Base-by-base conservation (phyloP, 2,329 filamentous ascomycete species). In the Colletotrichum abscissum region DNA sequence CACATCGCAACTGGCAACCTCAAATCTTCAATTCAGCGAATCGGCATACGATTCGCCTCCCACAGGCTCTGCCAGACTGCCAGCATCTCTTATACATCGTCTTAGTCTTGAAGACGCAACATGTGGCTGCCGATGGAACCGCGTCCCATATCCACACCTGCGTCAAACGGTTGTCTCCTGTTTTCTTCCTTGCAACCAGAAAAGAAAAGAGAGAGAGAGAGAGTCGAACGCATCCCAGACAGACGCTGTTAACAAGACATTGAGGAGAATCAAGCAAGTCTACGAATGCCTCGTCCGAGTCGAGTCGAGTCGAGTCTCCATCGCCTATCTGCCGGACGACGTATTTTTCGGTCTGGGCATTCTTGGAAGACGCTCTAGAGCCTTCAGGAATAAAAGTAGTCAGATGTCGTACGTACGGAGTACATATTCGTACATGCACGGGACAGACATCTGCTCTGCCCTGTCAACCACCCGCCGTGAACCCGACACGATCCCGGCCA, bases 11-110 rank as follows among this genome's bases (percentile, higher is more conserved):
- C 33, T 28, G 19, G 24, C 49, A n/a, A 12, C 42, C 14, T 49
- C 59, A 24, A 49, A 22, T 11, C 67, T 33, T 16, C 52, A 38
- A 38, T 14, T 26, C 55, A 64, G 16, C 59, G 67, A 69, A 58
- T 69, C 67, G 59, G 38, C 54, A 54, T 49, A 35, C 67, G 59
- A 59, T 30, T 65, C n/a, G 28, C 49, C 60, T 54, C 60, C 38
- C 42, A 59, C 54, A 59, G 38, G 38, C 38, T 42, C 14, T 42
- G 16, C 38, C 38, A 42, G 19, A 28, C 63, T 67, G 24, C 19
- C 30, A 33, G 42, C 33, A 38, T 59, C 62, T 52, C 11, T 67
- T 12, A 42, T 30, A 19, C 9, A 19, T 49, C 49, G 59, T 16
- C 49, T 52, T 8, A 16, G 38, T 19, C 38, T 28, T 57, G 42